Base-by-base conservation (phyloP, 2,329 filamentous ascomycete species). In the Rhynchosporium graminicola region DNA sequence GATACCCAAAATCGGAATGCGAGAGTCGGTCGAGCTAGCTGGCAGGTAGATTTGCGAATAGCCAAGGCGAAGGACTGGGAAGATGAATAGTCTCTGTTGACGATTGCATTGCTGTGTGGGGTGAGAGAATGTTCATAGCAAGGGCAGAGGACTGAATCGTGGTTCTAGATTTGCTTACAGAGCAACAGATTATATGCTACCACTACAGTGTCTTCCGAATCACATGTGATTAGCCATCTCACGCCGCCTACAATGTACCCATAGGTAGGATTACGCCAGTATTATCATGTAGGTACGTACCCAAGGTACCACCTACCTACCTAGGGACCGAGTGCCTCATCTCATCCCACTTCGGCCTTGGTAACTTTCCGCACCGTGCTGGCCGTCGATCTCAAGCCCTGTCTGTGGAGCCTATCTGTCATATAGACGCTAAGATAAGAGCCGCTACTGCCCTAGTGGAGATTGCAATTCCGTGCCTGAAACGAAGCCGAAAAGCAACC, bases 1-100 rank as follows among this genome's bases (percentile, higher is more conserved):
- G 60, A 65, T 66, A 63, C 62, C 63, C 63, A 51, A 47, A 62
- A 62, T 47, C 60, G 52, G 36, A 55, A 29, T 52, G 60, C 57
- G 31, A 45, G 43, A 50, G 57, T 52, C 31, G 52, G 47, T 20
- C 48, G 33, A 40, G 33, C 33, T 40, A 29, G 48, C 15, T 54
- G 48, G 48, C 26, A 28, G 28, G 40, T 20, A 20, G 20, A 20
- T 20, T 20, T 20, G 20, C 20, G 20, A 20, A 20, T 20, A 20
- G 20, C 38, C 31, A 36, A 29, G 31, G 52, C 28, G 3, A 56
- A 54, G 29, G 48, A 15, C 28, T 15, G 26, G 40, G 40, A 33
- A 46, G 48, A 20, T 20, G 20, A 20, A 20, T 42, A 46, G 48
- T 59, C 26, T 26, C 56, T 58, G 61, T 55, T 63, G 58, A 61